These are phyloP conservation scores for Nicotiana benthamiana DNA, from an alignment of 257 asterid genomes.

Conservation along the genomic window DNA sequence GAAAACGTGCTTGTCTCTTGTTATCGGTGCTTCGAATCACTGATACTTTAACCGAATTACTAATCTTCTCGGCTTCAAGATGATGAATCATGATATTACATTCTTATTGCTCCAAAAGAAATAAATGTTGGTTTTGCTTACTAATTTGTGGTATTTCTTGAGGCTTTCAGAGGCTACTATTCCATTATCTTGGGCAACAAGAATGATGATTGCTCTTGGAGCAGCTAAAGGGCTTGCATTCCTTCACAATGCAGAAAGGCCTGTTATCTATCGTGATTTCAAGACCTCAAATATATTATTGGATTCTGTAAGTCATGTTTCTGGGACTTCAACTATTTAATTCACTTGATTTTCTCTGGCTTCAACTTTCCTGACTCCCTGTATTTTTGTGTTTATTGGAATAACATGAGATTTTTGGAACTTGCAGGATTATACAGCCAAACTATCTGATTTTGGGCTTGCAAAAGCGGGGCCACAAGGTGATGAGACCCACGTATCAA, in stretches of 20 bases:
- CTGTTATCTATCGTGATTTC: conserved; percentile 96
- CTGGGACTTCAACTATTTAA: not conserved
- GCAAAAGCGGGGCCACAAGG: conserved; percentile 99
- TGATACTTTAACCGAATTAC: not conserved
- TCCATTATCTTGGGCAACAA: conserved; percentile 85
- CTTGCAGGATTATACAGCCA: conserved; percentile 89
- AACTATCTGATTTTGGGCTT: conserved; percentile 98
- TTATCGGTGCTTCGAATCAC: not conserved
- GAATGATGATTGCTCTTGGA: conserved; percentile 99
- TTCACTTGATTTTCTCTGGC: not conserved
- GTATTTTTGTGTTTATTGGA: not conserved
- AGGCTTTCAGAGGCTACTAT: conserved; percentile 79
- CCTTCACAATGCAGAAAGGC: conserved; percentile 97
- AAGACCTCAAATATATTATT: conserved; percentile 92
- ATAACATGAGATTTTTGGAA: not conserved
- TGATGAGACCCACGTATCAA: conserved; percentile 97
- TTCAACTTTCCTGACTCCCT: not conserved
- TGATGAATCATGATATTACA: not conserved
- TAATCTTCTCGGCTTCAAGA: not conserved
- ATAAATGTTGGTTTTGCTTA: conserved; percentile 19
- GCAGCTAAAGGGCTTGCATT: conserved; percentile 99
- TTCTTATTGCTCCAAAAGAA: not conserved
- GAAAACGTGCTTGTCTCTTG: not conserved
- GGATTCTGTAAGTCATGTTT: conserved; percentile 65
- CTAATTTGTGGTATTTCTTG: conserved; percentile 49